Base-by-base conservation (phyloP, 805 yeast genomes). In the Saccharomycopsis selenospora region DNA sequence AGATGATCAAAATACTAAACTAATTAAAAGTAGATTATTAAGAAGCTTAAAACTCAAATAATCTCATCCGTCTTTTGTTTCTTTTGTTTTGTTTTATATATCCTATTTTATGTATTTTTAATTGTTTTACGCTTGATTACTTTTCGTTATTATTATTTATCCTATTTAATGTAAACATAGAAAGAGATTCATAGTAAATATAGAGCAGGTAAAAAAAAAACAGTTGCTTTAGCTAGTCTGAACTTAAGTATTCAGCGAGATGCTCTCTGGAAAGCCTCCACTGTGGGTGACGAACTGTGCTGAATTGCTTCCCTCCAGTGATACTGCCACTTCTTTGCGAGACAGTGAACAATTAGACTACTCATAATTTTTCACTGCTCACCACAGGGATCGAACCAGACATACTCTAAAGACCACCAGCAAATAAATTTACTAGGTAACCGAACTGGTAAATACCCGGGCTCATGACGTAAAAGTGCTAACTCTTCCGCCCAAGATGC, bases 261-360 rank as follows among this genome's bases (percentile, higher is more conserved):
- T 51, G 55, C 47, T 26, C 36, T 36, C 55, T 51, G 55, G 44
- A 42, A 48, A 42, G 55, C 55, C 55, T 51, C 55, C 42, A 30
- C 46, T 42, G 42, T 51, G 55, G 49, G 47, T 51, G 47, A 40
- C 20, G 13, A 30, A 48, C 48, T 45, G 55, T 51, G 55, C 55
- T 51, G 55, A 51, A 51, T 51, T 49, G 45, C 55, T 51, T 51
- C 55, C 55, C 55, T 51, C 55, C 55, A 45, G 48, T 48, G 55
- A 43, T 51, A 29, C 3, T 14, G 18, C 38, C 47, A 51, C 49
- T 51, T 40, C 49, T 43, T 51, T 51, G 45, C 49, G 42, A 40
- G 46, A 29, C 20, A 36, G 29, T 28, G 10, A 18, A 27, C 33
- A 42, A 24, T 33, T 38, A 24, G 55, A 46, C 20, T 51, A 42